Percentiles rank a stretch among this genome's conserved stretches.
phyloP scores from a whole-genome alignment of 1,139 yeast species.

The Kodamaea ohmeri region DNA sequence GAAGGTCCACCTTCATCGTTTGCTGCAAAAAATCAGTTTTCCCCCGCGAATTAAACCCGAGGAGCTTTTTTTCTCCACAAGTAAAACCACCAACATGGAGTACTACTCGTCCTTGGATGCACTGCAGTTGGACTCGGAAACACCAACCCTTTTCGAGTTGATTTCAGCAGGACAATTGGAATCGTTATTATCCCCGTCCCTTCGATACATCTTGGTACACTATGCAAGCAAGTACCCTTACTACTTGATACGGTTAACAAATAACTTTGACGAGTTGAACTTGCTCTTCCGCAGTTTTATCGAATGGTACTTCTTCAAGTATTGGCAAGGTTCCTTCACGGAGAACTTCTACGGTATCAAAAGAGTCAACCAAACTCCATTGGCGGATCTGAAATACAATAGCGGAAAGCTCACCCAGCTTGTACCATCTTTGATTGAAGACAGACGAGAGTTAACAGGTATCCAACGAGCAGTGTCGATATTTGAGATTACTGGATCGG shows the following conservation, averaged over 20 bases:
- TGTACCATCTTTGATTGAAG: constrained; percentile 52
- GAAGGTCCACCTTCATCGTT: constrained; percentile 12
- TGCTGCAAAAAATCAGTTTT: constrained; percentile 10
- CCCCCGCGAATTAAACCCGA: constrained; percentile 2
- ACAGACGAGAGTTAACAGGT: constrained; percentile 50
- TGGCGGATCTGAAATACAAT: constrained; percentile 30
- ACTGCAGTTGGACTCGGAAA: constrained; percentile 65
- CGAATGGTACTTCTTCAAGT: constrained; percentile 68
- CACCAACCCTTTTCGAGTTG: constrained; percentile 82
- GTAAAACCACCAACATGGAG: constrained; percentile 49
- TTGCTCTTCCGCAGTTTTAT: constrained; percentile 59
- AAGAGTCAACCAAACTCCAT: constrained; percentile 49
- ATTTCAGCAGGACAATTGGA: constrained; percentile 80
- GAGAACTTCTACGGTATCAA: constrained; percentile 92
- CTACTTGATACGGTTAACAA: constrained; percentile 58
- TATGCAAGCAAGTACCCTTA: constrained; percentile 80
- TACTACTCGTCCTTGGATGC: constrained; percentile 81
- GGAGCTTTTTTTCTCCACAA: constrained; percentile 3
- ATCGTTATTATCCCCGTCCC: constrained; percentile 73
- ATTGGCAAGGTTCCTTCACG: constrained; percentile 85
- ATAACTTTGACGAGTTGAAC: constrained; percentile 76
- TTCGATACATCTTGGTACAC: constrained; percentile 75
- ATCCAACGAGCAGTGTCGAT: constrained; percentile 60
- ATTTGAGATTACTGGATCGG: constrained; percentile 60
- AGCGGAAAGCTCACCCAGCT: constrained; percentile 37